phyloP scores from a whole-genome alignment of 164 flowering plant species.

The Tinospora cordifolia region DNA sequence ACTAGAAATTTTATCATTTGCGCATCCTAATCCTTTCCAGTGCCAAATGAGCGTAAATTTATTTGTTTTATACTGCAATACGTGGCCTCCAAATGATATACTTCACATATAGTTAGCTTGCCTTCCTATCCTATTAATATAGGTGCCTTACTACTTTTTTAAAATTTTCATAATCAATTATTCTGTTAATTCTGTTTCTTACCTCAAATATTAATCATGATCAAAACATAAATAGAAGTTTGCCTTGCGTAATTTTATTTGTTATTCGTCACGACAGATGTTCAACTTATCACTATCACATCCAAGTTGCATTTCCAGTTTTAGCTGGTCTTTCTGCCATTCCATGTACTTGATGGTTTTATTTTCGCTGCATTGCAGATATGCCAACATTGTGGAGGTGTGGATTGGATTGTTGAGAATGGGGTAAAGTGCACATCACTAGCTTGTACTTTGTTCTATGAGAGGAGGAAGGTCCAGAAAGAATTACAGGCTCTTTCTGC shows the following conservation, averaged over 20 bases:
- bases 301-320: background rate
- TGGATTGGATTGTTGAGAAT: constrained; percentile 67
- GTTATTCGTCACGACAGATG: background rate
- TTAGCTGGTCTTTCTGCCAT: background rate
- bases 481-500: constrained; percentile 54
- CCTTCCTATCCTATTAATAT: background rate
- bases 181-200: background rate
- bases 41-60: no score
- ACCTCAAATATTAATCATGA: background rate
- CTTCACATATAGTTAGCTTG: background rate
- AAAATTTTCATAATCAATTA: background rate
- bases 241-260: background rate
- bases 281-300: background rate
- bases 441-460: constrained; percentile 80
- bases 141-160: background rate
- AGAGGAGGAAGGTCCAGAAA: constrained; percentile 80
- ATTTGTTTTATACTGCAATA: no score
- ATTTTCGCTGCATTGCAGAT: constrained; percentile 35
- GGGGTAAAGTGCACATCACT: constrained; percentile 86
- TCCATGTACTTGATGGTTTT: background rate
- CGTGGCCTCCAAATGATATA: no score
- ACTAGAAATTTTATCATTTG: background rate
- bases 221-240: background rate
- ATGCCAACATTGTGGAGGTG: constrained; percentile 90
- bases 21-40: background rate